Base-by-base conservation (phyloP, 768 basidiomycete species). In the Calvatia gigantea region DNA sequence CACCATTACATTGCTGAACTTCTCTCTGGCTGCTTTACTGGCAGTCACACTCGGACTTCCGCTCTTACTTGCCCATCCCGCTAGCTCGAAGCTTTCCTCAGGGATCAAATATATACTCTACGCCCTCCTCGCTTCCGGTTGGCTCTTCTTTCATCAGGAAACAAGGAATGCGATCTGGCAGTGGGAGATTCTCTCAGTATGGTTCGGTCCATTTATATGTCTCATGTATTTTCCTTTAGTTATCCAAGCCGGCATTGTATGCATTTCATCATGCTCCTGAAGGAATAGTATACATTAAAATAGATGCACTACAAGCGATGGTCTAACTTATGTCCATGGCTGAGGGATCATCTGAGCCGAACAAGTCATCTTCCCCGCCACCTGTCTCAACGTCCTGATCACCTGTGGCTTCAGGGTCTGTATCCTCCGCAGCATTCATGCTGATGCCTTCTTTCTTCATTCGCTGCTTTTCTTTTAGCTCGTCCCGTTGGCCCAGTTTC, bases 1-100 rank as follows among this genome's bases (percentile, higher is more conserved):
- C 11, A 83, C 91, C 33, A 85, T 85, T 27, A 87, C 92, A 14
- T 86, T 97, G 57, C 83, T 97, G 67, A 97, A 98, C 69, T 96
- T 96, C 70, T 93, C 91, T 6, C 84, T 98, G 17, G 91, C 95
- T 0, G 84, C 87, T 19, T 66, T 78, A 19, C 76, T 96, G 15
- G 82, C 89, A 0, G 66, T 88, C 25, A 62, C 82, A 7, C 76
- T 93, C 15, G 84, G 85, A 6, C 38, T 87, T 8, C 88, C 91
- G 0, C 76, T 93, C n/a, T 70, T 81, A 21, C 54, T 79, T 7
- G 69, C 76, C 11, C 70, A 75, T 6, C 62, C 75, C 1, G 65
- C 69, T 48, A 62, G 51, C 1, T 61, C 51, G 33, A 59, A 53
- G 7, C 58, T 51, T 42, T 60, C 58, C 25, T 68, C 71, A 31